Percentiles rank a stretch among this genome's conserved stretches.
phyloP scores from a whole-genome alignment of 2,329 filamentous ascomycete genomes.

The Colletotrichum tropicicola region DNA sequence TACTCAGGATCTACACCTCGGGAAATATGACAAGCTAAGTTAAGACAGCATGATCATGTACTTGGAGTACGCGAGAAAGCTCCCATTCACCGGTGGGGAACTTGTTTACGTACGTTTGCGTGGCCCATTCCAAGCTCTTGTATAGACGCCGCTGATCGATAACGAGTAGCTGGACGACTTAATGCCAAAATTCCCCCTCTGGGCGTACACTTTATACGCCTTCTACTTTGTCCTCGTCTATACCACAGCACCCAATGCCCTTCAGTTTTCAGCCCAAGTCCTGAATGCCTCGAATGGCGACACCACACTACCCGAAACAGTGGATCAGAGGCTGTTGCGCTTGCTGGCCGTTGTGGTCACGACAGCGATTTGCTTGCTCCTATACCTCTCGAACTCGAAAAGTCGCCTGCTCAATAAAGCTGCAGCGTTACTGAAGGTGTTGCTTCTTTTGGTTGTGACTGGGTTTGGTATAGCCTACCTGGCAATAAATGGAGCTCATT shows the following conservation, averaged over 20 bases:
- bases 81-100: not conserved
- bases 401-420: not conserved
- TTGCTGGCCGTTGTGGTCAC: not conserved
- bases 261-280: not conserved
- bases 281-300: not conserved
- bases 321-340: not conserved
- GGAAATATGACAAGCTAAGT: too few species aligned
- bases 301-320: not conserved
- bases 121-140: not conserved
- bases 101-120: not conserved
- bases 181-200: not conserved
- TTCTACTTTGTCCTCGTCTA: not conserved
- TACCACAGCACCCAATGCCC: not conserved
- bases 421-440: not conserved
- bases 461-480: not conserved
- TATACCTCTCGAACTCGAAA: not conserved
- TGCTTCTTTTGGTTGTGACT: not conserved
- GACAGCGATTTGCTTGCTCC: not conserved
- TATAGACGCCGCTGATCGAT: too few species aligned
- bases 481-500: too few species aligned
- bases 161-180: not conserved
- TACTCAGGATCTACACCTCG: too few species aligned
- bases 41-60: not conserved
- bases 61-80: not conserved
- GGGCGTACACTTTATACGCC: not conserved